Evolutionary conservation across 2,329 filamentous ascomycete genomes (phyloP).

Genomic region (Trichoderma koningiopsis): DNA sequence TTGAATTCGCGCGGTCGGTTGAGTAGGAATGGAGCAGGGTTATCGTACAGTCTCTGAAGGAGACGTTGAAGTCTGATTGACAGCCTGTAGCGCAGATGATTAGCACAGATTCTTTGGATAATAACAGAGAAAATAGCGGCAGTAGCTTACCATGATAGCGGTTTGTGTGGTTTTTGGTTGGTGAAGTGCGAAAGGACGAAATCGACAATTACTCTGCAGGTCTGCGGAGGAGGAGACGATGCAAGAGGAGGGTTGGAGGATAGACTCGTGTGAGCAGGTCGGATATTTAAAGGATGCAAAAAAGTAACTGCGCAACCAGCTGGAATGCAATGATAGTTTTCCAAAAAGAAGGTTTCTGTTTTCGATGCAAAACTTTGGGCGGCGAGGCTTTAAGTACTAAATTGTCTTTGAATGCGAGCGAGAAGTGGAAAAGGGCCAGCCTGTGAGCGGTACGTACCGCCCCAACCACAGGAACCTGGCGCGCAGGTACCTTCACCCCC

Average conservation of each 20-base stretch:
- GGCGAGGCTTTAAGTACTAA: slow-evolving; percentile 12
- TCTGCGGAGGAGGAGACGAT: background rate
- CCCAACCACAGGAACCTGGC: background rate
- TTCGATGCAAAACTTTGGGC: background rate
- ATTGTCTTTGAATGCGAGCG: slow-evolving; percentile 6
- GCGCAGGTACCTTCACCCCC: slow-evolving; percentile 5
- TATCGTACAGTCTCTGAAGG: slow-evolving; percentile 41
- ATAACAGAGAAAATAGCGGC: background rate
- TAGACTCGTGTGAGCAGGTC: background rate
- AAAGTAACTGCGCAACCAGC: background rate
- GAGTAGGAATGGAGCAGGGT: background rate
- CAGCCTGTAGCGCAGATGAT: slow-evolving; percentile 30
- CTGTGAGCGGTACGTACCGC: background rate
- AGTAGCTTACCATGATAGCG: slow-evolving; percentile 8
- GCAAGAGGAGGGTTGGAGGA: background rate
- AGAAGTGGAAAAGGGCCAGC: background rate
- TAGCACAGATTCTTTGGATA: background rate
- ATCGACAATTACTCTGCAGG: background rate
- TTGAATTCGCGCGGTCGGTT: background rate
- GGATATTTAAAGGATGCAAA: background rate
- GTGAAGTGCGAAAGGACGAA: background rate
- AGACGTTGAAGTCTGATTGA: slow-evolving; percentile 35
- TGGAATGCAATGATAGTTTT: slow-evolving; percentile 19
- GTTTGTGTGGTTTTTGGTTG: slow-evolving; percentile 2
- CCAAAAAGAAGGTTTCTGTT: background rate